phyloP scores from a whole-genome alignment of 352 stramenopile genomes.

The Globisporangium radiosum region DNA sequence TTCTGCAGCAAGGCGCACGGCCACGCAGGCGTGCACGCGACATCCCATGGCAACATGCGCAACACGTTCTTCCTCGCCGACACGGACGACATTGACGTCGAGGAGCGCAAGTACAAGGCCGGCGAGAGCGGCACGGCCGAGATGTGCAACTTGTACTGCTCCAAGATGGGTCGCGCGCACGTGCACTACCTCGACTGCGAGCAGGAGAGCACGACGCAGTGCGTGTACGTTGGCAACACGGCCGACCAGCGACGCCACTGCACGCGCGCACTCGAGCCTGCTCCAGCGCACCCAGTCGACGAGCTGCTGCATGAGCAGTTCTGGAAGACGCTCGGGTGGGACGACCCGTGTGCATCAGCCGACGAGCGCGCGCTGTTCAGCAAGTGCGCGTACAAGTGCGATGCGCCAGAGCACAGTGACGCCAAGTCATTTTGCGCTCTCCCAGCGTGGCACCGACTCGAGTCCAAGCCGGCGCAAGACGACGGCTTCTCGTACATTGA shows the following conservation, averaged over 20 bases:
- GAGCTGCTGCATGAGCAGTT: constrained; percentile 74
- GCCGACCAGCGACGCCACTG: constrained; percentile 66
- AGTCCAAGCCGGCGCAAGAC: neutral
- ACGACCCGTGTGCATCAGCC: constrained; percentile 58
- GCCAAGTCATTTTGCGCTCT: constrained; percentile 59
- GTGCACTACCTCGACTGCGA: constrained; percentile 72
- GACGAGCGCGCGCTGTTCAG: constrained; percentile 55
- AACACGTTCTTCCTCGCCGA: constrained; percentile 71
- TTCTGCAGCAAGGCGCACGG: constrained; percentile 63
- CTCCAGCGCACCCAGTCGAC: constrained; percentile 45
- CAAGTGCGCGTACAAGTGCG: constrained; percentile 67
- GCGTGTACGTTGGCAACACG: constrained; percentile 42
- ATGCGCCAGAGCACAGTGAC: constrained; percentile 55
- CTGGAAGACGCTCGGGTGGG: constrained; percentile 70
- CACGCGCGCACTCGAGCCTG: constrained; percentile 37
- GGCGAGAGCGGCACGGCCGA: constrained; percentile 63
- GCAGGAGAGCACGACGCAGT: constrained; percentile 21
- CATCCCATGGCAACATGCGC: constrained; percentile 76
- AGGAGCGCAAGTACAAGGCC: constrained; percentile 63
- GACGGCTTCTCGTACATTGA: constrained; percentile 50
- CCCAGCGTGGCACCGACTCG: constrained; percentile 49
- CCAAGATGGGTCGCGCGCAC: constrained; percentile 69
- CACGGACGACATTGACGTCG: constrained; percentile 52
- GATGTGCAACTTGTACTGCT: constrained; percentile 80
- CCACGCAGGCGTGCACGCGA: constrained; percentile 47